Base-by-base conservation (phyloP, 2,329 filamentous ascomycete species). In the Fusarium brachygibbosum region DNA sequence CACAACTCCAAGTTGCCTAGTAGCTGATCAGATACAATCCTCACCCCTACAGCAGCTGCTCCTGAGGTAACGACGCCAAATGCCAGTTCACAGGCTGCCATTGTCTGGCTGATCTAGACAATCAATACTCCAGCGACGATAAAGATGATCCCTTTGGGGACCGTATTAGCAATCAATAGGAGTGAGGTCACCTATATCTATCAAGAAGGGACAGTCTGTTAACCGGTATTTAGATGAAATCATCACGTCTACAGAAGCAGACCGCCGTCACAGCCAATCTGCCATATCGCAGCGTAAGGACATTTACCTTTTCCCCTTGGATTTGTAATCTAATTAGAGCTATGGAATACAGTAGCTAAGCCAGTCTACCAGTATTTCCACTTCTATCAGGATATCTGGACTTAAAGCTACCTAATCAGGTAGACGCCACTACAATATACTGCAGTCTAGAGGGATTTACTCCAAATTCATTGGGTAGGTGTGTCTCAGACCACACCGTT, bases 161-260 rank as follows among this genome's bases (percentile, higher is more conserved):
- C 14, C 25, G 25, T 21, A 14, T 29, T 51, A 25, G 58, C 5
- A 28, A 44, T 4, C 19, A 54, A 11, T 21, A 89, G 87, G 90
- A 32, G 86, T 97, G 0, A 85, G 88, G 9, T 90, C 89, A 63
- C 85, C 85, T 6, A 82, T 90, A 4, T 82, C 88, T 21, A 86
- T 97, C 4, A 85, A 86, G 56, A 84, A 85, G 67, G 93, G 93
- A 5, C 91, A 94, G 69, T 96, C 94, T 72, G 88, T 97, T 40
- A 93, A 95, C 75, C 87, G 86, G 10, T 97, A 96, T 74, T 84
- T 94, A 10, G 93, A 93, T 14, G 89, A 92, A 76, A 82, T 91
- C 58, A 89, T 92, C 71, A 90, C 88, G 2, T 82, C 84, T 0
- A 72, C 78, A 3, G 89, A 94, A 79, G 91, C 93, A 0, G 85